These are phyloP conservation scores for Colletotrichum scovillei DNA, from an alignment of 2,329 filamentous ascomycete species.

Conservation along the genomic window DNA sequence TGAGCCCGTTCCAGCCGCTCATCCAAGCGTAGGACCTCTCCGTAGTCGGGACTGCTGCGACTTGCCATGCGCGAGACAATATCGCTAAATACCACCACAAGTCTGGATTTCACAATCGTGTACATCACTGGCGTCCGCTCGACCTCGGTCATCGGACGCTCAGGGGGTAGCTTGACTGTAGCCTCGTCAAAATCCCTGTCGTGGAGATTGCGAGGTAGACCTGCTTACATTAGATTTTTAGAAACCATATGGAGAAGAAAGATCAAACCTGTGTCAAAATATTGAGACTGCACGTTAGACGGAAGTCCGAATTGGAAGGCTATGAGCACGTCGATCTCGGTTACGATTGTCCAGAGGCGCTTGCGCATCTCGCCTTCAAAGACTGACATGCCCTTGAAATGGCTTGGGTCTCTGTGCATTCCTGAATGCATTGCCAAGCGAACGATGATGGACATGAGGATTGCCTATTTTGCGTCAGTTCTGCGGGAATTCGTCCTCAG, in stretches of 20 bases:
- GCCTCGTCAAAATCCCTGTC: slow-evolving; percentile 54
- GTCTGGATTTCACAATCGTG: slow-evolving; percentile 40
- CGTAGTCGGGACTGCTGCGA: slow-evolving; percentile 44
- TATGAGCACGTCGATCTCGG: slow-evolving; percentile 53
- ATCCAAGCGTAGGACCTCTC: slow-evolving; percentile 49
- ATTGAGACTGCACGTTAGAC: slow-evolving; percentile 51
- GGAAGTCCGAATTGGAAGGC: slow-evolving; percentile 59
- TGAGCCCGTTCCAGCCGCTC: slow-evolving; percentile 48
- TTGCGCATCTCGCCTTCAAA: slow-evolving; percentile 59
- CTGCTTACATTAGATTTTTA: not conserved
- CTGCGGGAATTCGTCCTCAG: not conserved
- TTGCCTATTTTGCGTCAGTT: slow-evolving; percentile 33
- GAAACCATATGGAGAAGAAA: not conserved
- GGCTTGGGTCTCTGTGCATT: slow-evolving; percentile 56
- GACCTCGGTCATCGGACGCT: slow-evolving; percentile 40
- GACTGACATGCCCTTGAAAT: slow-evolving; percentile 51
- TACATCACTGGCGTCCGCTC: slow-evolving; percentile 43
- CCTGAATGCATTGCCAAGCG: slow-evolving; percentile 51
- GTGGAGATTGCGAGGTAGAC: slow-evolving; percentile 53
- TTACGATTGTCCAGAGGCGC: slow-evolving; percentile 53
- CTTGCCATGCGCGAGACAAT: slow-evolving; percentile 36
- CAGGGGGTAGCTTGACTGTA: slow-evolving; percentile 48
- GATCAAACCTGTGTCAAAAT: slow-evolving; percentile 49
- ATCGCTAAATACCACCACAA: slow-evolving; percentile 40
- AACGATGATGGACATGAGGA: slow-evolving; percentile 47